These are phyloP conservation scores for Lachnellula cervina DNA, from an alignment of 2,329 filamentous ascomycete genomes.

Conservation along the genomic window DNA sequence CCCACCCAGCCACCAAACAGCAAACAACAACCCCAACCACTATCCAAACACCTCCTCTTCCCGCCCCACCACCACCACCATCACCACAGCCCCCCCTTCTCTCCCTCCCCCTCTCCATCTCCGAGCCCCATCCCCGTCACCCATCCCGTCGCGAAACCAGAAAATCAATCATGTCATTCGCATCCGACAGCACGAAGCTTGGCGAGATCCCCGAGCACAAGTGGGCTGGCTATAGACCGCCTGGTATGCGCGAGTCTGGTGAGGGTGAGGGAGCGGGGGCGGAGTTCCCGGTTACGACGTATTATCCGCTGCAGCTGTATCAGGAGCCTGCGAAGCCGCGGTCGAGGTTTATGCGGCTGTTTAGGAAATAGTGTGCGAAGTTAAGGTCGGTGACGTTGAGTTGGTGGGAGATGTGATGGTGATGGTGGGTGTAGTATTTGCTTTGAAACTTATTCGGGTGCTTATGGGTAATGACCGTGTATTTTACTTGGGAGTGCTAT, in stretches of 20 bases:
- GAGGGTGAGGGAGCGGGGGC: not conserved
- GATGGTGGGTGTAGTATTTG: not conserved
- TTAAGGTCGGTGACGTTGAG: not conserved
- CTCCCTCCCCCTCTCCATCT: not conserved
- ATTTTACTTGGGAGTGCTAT: no score
- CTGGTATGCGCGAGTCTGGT: not conserved
- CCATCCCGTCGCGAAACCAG: conserved; percentile 11
- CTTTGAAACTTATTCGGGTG: no score
- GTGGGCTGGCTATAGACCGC: conserved; percentile 15
- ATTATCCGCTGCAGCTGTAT: conserved; percentile 21
- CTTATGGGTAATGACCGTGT: no score
- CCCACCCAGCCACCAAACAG: no score
- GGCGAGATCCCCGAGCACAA: conserved; percentile 37
- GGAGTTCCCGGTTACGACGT: conserved; percentile 17
- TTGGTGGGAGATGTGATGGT: not conserved
- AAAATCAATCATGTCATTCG: conserved; percentile 34
- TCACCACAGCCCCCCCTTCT: not conserved
- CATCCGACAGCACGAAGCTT: conserved; percentile 42
- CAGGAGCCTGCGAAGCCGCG: conserved; percentile 20
- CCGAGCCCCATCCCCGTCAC: not conserved
- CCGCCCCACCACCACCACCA: not conserved
- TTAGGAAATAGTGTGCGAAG: conserved; percentile 9
- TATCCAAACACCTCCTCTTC: not conserved
- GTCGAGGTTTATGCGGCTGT: conserved; percentile 21
- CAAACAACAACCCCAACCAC: not conserved